These are phyloP conservation scores for Stellera chamaejasme DNA, from an alignment of 345 rosid species.

Conservation along the genomic window DNA sequence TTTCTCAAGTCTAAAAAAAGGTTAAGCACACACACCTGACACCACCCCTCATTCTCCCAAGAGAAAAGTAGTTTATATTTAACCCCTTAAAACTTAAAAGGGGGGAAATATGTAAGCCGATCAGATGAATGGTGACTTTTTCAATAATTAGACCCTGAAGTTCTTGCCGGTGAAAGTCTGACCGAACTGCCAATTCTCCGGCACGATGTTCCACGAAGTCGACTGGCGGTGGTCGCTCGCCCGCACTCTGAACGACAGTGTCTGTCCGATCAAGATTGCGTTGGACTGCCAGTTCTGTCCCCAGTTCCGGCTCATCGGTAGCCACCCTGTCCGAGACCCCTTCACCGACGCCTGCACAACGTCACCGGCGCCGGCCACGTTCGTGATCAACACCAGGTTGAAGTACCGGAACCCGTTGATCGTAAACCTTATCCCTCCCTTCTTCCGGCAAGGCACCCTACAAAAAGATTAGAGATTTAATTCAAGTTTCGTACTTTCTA, in stretches of 20 bases:
- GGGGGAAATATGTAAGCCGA: neutral
- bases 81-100: too few species aligned
- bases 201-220: conserved; percentile 71
- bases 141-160: conserved; percentile 46
- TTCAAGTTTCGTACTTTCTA: neutral
- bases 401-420: conserved; percentile 67
- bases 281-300: conserved; percentile 80
- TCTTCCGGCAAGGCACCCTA: conserved; percentile 55
- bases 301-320: conserved; percentile 62
- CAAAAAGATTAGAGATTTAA: too few species aligned
- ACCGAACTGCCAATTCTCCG: conserved; percentile 84
- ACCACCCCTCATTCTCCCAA: conserved; percentile 8
- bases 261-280: conserved; percentile 43
- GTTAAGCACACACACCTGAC: conserved; percentile 3
- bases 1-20: neutral
- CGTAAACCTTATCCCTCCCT: conserved; percentile 60
- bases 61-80: conserved; percentile 4
- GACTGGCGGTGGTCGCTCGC: conserved; percentile 77
- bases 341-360: conserved; percentile 43
- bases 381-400: conserved; percentile 54
- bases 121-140: neutral
- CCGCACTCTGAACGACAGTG: conserved; percentile 43
- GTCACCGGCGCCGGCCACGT: conserved; percentile 71
- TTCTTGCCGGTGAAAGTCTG: conserved; percentile 89
- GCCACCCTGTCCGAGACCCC: conserved; percentile 50